A percentile compares a stretch with the other conserved stretches of the same genome.
These are phyloP conservation scores for Phyllosticta ampelicida DNA, from an alignment of 2,329 filamentous ascomycete genomes.

Conservation along the genomic window DNA sequence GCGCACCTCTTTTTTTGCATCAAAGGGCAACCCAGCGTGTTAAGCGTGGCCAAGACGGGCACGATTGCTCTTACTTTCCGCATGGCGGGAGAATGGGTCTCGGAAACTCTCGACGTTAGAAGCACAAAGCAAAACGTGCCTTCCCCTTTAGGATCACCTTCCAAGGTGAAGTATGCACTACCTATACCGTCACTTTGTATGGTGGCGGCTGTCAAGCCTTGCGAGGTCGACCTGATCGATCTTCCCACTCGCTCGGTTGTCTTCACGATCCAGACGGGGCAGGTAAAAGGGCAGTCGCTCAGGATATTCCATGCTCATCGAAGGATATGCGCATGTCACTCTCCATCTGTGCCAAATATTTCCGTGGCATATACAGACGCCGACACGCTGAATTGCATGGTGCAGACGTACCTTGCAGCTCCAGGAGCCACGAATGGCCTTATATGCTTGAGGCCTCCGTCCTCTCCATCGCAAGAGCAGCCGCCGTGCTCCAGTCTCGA, in stretches of 20 bases:
- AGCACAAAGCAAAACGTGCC: conserved; percentile 13
- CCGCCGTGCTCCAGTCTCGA: conserved; percentile 25
- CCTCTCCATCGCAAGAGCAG: conserved; percentile 16
- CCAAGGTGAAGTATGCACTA: conserved; percentile 47
- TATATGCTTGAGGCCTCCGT: conserved; percentile 46
- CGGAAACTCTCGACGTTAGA: conserved; percentile 24
- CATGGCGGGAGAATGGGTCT: conserved; percentile 17
- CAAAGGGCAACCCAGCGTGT: conserved; percentile 21
- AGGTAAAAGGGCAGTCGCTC: conserved; percentile 49
- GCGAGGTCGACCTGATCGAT: conserved; percentile 51
- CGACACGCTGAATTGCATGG: conserved; percentile 50
- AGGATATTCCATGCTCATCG: conserved; percentile 47
- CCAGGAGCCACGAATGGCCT: conserved; percentile 39
- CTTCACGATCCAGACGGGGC: conserved; percentile 51
- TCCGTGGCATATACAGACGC: conserved; percentile 52
- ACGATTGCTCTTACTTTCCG: conserved; percentile 22
- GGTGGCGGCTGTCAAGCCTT: conserved; percentile 49
- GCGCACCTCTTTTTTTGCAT: conserved; percentile 19
- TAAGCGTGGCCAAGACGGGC: conserved; percentile 25
- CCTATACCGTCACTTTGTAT: conserved; percentile 47
- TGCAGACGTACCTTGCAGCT: conserved; percentile 52
- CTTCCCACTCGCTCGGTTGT: conserved; percentile 45
- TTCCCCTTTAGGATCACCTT: conserved; percentile 20
- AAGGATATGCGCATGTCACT: conserved; percentile 42
- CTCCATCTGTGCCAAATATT: conserved; percentile 49